Conservation (phyloP, 192 early-diverging fungal genomes). For the Pilaira anomala region DNA sequence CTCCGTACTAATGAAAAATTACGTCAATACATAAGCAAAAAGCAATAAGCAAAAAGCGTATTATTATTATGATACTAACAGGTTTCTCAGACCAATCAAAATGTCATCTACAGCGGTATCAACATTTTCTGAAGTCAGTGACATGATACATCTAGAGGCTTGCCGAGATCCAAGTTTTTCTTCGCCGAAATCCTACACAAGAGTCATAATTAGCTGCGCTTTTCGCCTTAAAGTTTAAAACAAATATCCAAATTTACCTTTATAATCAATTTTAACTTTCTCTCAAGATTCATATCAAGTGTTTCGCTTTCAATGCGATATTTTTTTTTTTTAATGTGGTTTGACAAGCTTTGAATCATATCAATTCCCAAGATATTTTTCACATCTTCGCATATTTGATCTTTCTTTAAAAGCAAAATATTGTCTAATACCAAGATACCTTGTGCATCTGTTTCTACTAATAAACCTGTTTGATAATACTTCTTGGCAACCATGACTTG, state of each 20-base stretch:
- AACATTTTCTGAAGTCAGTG: constrained; percentile 7
- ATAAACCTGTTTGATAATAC: constrained; percentile 2
- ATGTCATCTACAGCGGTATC: constrained; percentile 2
- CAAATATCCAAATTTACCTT: constrained; percentile 2
- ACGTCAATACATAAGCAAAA: constrained; percentile 5
- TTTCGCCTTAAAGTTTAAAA: constrained; percentile 9
- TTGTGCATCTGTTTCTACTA: constrained; percentile 5
- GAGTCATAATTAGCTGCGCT: constrained; percentile 8
- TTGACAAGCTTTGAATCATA: constrained; percentile 9
- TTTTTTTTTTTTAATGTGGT: constrained; percentile 7
- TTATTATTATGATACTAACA: constrained; percentile 4
- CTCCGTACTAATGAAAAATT: constrained; percentile 2
- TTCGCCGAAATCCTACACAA: constrained; percentile 2
- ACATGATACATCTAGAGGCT: constrained; percentile 8
- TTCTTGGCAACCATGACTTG: constrained; percentile 5
- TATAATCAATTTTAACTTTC: constrained; percentile 5
- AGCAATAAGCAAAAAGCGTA: neutral
- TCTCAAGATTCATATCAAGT: constrained; percentile 4
- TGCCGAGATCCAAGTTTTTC: constrained; percentile 1
- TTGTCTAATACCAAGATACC: constrained; percentile 2
- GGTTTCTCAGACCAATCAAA: constrained; percentile 7
- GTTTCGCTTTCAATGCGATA: constrained; percentile 7
- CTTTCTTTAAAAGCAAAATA: constrained; percentile 10
- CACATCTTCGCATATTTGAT: constrained; percentile 7
- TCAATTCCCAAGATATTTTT: constrained; percentile 5